Evolutionary conservation across 2,329 filamentous ascomycete genomes (phyloP).

Genomic region (Grosmannia serpens): DNA sequence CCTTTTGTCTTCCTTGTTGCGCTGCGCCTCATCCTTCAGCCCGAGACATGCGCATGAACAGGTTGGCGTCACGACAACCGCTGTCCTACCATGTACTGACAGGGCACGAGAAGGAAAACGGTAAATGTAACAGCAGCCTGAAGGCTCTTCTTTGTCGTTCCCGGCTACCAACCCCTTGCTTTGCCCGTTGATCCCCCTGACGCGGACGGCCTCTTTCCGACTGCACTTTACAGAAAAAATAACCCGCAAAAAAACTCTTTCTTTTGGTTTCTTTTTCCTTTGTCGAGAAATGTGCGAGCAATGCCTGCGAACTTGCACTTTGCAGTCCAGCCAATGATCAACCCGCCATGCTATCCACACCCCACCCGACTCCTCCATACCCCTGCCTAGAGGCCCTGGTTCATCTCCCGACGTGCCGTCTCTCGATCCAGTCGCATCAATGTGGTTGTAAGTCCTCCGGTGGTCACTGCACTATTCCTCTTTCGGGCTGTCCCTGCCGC

Average conservation of each 20-base stretch:
- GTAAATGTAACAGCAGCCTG: not conserved
- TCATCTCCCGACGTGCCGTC: not conserved
- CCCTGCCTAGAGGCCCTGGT: not conserved
- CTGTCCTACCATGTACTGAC: not conserved
- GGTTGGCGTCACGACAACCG: not conserved
- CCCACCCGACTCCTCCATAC: not conserved
- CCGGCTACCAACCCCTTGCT: not conserved
- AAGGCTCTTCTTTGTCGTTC: not conserved
- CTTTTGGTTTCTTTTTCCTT: not conserved
- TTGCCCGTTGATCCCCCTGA: not conserved
- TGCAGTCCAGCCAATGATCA: not conserved
- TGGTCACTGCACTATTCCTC: not conserved
- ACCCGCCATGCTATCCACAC: not conserved
- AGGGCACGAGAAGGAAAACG: not conserved
- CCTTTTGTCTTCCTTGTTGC: not conserved
- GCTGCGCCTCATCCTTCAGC: not conserved
- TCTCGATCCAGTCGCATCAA: not conserved
- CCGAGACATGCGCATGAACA: constrained; percentile 1
- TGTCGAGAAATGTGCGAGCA: not conserved
- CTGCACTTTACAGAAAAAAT: not conserved
- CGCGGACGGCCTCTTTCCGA: not conserved
- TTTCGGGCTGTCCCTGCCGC: not conserved
- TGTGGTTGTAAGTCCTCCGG: not conserved
- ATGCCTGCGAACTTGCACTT: not conserved
- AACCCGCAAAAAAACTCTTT: not conserved